A percentile compares a stretch with the other conserved stretches of the same genome.
Conservation (phyloP, 2,329 filamentous ascomycete species). For the Pestalotiopsis sp. region DNA sequence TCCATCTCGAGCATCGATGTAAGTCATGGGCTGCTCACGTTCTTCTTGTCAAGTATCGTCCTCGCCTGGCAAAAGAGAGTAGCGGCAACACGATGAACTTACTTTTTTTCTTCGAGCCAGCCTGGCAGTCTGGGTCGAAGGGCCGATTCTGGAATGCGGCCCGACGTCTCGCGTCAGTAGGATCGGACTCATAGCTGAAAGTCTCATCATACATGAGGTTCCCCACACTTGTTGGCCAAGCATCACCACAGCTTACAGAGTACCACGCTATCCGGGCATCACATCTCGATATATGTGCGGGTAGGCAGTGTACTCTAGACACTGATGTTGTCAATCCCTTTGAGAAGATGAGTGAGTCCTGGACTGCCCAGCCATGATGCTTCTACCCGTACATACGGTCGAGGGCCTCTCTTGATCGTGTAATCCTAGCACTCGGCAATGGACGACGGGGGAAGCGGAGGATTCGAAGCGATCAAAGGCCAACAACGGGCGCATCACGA, state of each 20-base stretch:
- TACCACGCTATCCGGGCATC: not conserved
- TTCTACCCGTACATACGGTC: not conserved
- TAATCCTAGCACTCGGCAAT: not conserved
- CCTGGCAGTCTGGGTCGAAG: slow-evolving; percentile 1
- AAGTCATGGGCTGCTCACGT: not conserved
- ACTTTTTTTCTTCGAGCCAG: not conserved
- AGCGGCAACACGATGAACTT: not conserved
- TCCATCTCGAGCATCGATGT: not conserved
- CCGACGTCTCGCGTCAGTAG: slow-evolving; percentile 10
- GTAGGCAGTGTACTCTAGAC: too few species aligned
- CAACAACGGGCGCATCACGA: not conserved
- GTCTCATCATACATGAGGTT: not conserved
- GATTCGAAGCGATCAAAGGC: not conserved
- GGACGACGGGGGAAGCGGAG: not conserved
- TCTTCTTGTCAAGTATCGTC: not conserved
- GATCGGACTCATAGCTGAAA: slow-evolving; percentile 4
- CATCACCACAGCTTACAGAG: not conserved
- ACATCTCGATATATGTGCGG: not conserved
- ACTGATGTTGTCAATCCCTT: too few species aligned
- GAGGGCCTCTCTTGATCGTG: not conserved
- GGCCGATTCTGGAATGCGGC: slow-evolving; percentile 11
- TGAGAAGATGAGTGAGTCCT: too few species aligned
- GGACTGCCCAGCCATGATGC: not conserved
- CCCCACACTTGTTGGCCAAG: slow-evolving; percentile 1
- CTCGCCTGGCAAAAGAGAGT: not conserved